Conservation (phyloP, 2,329 filamentous ascomycete genomes). For the Pyricularia pennisetigena region DNA sequence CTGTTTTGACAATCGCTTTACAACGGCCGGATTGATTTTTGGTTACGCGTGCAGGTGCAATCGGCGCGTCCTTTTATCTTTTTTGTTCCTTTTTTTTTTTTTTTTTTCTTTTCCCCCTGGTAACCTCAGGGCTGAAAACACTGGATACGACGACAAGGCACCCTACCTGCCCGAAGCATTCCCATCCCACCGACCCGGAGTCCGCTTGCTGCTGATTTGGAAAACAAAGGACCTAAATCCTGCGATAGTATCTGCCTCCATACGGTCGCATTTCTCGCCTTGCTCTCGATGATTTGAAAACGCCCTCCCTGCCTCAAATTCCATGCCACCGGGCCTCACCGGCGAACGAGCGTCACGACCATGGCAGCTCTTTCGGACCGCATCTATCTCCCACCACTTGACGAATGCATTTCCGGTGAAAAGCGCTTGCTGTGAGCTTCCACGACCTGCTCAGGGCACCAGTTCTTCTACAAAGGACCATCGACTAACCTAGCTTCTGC, state of each 20-base stretch:
- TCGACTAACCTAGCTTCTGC: constrained; percentile 2
- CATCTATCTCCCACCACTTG: constrained; percentile 74
- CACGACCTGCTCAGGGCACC: background rate
- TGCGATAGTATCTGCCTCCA: background rate
- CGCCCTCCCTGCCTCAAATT: background rate
- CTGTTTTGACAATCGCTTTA: background rate
- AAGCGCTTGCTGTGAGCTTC: constrained; percentile 64
- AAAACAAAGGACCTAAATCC: background rate
- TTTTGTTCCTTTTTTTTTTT: background rate
- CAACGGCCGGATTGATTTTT: background rate
- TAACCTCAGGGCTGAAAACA: background rate
- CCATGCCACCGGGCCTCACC: background rate
- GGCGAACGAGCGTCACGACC: constrained; percentile 21
- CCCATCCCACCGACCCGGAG: background rate
- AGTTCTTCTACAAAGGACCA: constrained; percentile 7
- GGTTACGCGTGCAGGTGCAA: background rate
- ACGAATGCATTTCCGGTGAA: constrained; percentile 75
- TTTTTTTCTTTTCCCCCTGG: too few relatives aligned
- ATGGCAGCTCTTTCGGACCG: constrained; percentile 64
- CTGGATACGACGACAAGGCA: background rate
- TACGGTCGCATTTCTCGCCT: background rate
- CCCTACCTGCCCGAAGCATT: background rate
- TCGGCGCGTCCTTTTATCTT: background rate
- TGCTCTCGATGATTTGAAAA: background rate
- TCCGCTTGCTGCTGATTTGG: background rate